phyloP scores from a whole-genome alignment of 2,329 filamentous ascomycete species.

The Monosporascus ibericus region DNA sequence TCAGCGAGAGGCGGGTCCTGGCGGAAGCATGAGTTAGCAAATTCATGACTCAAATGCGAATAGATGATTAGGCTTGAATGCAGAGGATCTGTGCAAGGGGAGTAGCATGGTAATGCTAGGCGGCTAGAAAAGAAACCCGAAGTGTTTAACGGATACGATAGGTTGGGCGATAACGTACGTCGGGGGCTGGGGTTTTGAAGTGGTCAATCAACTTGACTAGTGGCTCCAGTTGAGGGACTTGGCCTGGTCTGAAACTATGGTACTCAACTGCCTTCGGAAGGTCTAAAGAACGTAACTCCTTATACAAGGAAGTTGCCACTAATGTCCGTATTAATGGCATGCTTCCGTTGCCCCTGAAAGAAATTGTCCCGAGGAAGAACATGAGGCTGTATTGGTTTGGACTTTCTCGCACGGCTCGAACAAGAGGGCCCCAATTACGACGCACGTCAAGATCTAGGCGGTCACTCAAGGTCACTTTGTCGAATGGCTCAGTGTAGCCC shows the following conservation, averaged over 20 bases:
- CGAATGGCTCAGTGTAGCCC: slow-evolving; percentile 13
- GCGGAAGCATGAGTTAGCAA: neutral
- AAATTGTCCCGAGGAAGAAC: slow-evolving; percentile 19
- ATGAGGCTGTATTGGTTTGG: slow-evolving; percentile 10
- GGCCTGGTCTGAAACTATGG: slow-evolving; percentile 27
- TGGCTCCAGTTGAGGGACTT: slow-evolving; percentile 25
- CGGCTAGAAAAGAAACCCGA: no score
- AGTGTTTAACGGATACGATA: no score
- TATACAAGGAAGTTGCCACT: slow-evolving; percentile 36
- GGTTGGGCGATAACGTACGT: neutral
- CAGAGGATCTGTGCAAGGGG: neutral
- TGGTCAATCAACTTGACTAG: slow-evolving; percentile 27
- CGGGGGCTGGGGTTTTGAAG: slow-evolving; percentile 21
- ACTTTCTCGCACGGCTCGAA: slow-evolving; percentile 10
- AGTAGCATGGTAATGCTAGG: no score
- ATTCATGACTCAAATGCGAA: slow-evolving; percentile 14
- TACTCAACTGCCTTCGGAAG: slow-evolving; percentile 31
- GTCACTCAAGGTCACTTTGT: slow-evolving; percentile 16
- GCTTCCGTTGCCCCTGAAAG: slow-evolving; percentile 18
- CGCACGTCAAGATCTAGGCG: slow-evolving; percentile 16
- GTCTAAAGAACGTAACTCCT: slow-evolving; percentile 29
- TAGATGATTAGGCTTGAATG: neutral
- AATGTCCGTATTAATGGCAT: slow-evolving; percentile 26
- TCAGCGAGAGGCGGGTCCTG: slow-evolving; percentile 10
- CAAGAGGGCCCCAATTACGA: slow-evolving; percentile 19